A percentile compares a stretch with the other conserved stretches of the same genome.
phyloP scores from a whole-genome alignment of 192 early-diverging fungal species.

The Podila horticola region DNA sequence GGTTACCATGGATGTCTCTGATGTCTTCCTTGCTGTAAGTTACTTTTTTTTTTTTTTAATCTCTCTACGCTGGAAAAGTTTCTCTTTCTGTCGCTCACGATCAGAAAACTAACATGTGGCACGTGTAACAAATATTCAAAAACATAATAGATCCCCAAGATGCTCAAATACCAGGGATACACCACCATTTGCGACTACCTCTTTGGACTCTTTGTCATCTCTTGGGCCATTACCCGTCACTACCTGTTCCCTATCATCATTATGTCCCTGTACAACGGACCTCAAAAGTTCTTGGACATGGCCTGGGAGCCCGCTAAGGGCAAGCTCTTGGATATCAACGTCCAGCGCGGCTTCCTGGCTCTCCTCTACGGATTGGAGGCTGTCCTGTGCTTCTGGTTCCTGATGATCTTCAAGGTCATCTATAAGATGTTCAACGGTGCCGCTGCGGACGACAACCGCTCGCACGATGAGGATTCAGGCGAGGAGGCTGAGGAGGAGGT shows the following conservation, averaged over 20 bases:
- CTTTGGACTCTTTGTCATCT: conserved; percentile 79
- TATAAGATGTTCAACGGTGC: conserved; percentile 70
- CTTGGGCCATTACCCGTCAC: conserved; percentile 85
- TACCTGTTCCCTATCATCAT: conserved; percentile 75
- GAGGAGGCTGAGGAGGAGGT: conserved; percentile 18
- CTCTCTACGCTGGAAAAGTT: too few species aligned
- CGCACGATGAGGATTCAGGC: conserved; percentile 57
- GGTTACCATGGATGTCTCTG: conserved; percentile 81
- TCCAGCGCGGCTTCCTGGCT: conserved; percentile 64
- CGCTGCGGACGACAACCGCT: conserved; percentile 77
- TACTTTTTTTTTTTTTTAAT: conserved; percentile 3
- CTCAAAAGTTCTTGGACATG: conserved; percentile 61
- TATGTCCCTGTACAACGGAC: conserved; percentile 64
- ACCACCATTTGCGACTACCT: conserved; percentile 69
- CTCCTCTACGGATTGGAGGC: conserved; percentile 72
- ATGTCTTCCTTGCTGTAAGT: conserved; percentile 78
- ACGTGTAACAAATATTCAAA: neutral
- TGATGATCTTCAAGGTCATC: conserved; percentile 70
- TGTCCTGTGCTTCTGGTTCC: conserved; percentile 83
- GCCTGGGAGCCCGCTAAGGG: conserved; percentile 65
- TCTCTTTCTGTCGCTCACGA: neutral
- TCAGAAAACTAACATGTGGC: neutral
- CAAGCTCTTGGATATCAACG: conserved; percentile 59
- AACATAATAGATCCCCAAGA: conserved; percentile 70
- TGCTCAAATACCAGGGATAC: conserved; percentile 77